Base-by-base conservation (phyloP, 2,329 filamentous ascomycete species). In the Chrysoporthe deuterocubensis region DNA sequence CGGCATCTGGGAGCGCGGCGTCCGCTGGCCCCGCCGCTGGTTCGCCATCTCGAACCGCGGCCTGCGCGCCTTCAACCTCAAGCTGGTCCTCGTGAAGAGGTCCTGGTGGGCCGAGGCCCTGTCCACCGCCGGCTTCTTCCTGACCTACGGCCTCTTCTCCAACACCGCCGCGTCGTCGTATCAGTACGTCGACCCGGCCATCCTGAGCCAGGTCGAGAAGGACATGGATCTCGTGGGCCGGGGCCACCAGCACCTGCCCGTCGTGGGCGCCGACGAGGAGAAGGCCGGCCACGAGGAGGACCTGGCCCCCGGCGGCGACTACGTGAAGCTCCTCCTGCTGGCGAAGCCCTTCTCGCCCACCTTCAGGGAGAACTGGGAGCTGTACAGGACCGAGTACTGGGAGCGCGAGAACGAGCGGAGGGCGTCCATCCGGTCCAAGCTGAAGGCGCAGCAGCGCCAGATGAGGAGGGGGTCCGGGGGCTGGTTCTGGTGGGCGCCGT, bases 341-440 rank as follows among this genome's bases (percentile, higher is more conserved):
- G 93, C 96, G 0, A 99, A 99, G 77, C 94, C 94, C 0, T 99
- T 99, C 76, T 96, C 93, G 6, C 91, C 96, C 0, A 93, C 93
- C 59, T 99, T 99, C 75, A 87, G 96, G 26, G 94, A 98, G 78
- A 97, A 97, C 72, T 99, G 96, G 96, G 96, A 99, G 76, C 85
- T 95, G 18, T 99, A 96, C 79, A 87, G 96, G 64, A 90, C 91
- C 44, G 94, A 97, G 69, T 99, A 97, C 80, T 99, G 96, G 96
- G 95, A 97, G 74, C 90, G 90, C 70, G 96, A 99, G 78, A 99
- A 99, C 76, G 93, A 97, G 78, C 90, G 95, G 2, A 89, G 96
- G 14, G 87, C 90, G 2, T 81, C 92, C 67, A 82, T 97, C 34
- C 86, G 93, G 54, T 76, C 85, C 56, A 92, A 92, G 75, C 82